These are phyloP conservation scores for Saccharum hybrid DNA, from an alignment of 202 grass and related monocot species.

Conservation along the genomic window DNA sequence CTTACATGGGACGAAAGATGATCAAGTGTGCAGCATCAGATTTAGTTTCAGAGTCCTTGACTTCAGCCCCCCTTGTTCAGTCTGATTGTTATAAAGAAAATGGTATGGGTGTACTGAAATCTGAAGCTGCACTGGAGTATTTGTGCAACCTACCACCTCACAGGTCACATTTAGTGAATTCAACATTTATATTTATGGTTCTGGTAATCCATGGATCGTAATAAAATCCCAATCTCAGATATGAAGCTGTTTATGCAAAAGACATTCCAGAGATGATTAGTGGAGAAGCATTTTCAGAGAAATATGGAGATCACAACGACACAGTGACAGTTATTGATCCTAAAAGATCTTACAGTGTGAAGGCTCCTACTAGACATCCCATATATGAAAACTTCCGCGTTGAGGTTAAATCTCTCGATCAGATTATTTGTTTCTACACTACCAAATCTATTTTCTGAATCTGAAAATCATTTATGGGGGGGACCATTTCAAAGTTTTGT, in stretches of 20 bases:
- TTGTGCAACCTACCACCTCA: constrained; percentile 86
- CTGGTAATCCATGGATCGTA: background rate
- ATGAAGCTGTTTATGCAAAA: constrained; percentile 78
- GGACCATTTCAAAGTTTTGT: background rate
- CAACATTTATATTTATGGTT: constrained; percentile 6
- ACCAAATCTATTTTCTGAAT: background rate
- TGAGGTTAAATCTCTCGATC: constrained; percentile 48
- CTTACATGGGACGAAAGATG: constrained; percentile 90
- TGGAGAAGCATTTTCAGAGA: constrained; percentile 73
- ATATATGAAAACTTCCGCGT: constrained; percentile 91
- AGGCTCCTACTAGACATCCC: constrained; percentile 78
- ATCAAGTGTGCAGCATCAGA: constrained; percentile 69
- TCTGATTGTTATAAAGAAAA: constrained; percentile 61
- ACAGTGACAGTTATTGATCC: constrained; percentile 75
- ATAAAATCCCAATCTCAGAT: constrained; percentile 60
- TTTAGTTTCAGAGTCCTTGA: constrained; percentile 57
- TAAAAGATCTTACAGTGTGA: constrained; percentile 70
- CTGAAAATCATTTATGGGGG: background rate
- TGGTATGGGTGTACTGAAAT: constrained; percentile 62
- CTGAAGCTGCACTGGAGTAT: constrained; percentile 73
- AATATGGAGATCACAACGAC: constrained; percentile 79
- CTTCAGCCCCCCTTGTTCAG: constrained; percentile 37
- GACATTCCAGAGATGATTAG: constrained; percentile 67
- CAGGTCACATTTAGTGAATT: constrained; percentile 55
- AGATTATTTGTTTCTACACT: background rate